Conservation (phyloP, 2,329 filamentous ascomycete genomes). For the Xenosphaeropsis pyriputrescens region DNA sequence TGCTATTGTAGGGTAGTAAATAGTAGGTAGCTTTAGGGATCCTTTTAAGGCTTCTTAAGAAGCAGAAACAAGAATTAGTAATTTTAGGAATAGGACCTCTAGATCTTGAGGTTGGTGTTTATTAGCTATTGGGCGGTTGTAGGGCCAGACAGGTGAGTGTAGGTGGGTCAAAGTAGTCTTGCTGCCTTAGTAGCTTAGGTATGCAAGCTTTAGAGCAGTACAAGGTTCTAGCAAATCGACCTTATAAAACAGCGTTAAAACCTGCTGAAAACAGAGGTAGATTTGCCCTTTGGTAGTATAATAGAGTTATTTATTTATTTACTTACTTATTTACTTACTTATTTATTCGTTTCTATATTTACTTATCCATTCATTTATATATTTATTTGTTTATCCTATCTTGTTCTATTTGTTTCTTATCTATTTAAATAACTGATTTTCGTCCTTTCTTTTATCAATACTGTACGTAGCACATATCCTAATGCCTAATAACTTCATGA, state of each 20-base stretch:
- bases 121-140: not conserved
- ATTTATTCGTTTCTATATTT: too few relatives aligned
- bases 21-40: too few relatives aligned
- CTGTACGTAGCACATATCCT: too few relatives aligned
- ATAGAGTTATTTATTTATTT: too few relatives aligned
- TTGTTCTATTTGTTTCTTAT: too few relatives aligned
- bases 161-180: constrained; percentile 4
- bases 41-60: not conserved
- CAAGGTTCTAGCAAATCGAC: constrained; percentile 1
- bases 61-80: not conserved
- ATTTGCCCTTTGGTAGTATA: constrained; percentile 1
- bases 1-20: too few relatives aligned
- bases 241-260: constrained; percentile 1
- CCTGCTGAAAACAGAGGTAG: not conserved
- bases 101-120: not conserved
- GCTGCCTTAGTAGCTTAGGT: constrained; percentile 9
- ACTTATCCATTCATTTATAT: too few relatives aligned
- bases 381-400: too few relatives aligned
- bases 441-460: too few relatives aligned
- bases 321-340: too few relatives aligned
- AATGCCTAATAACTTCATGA: too few relatives aligned
- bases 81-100: not conserved
- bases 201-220: constrained; percentile 4
- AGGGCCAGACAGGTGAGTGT: constrained; percentile 1
- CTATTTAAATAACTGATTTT: too few relatives aligned